Evolutionary conservation across 768 basidiomycete species (phyloP), one percentile per base, ranked within the genome.

Genomic region (Roridomyces roridus): DNA sequence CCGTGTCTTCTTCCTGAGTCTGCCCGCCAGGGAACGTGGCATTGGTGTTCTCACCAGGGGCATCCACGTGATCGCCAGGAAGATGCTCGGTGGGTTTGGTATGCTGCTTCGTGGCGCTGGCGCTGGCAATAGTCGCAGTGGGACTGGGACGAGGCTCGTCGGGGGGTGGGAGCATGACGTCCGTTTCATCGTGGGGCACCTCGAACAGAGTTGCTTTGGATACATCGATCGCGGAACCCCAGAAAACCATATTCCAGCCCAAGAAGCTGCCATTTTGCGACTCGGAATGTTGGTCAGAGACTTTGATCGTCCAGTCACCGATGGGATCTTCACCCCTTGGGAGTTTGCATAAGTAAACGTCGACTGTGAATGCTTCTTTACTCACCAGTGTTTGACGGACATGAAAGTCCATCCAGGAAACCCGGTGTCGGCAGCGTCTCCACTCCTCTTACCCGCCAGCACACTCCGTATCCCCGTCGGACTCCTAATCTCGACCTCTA

Each of bases 351-450:
- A n/a, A 42, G 18, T 44, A 35, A 42, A 10, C 17, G 31, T 14
- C 21, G 34, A 18, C 25, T 39, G 5, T 4, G 18, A 14, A n/a
- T 28, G 17, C 29, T 20, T 11, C 21, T 12, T 46, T 15, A 74
- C 85, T 70, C 55, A 96, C 96, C 97, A 99, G 67, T 99, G 97
- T 73, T 99, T 99, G 52, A 98, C 84, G 28, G 86, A 85, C 95
- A 98, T 98, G 70, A 99, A 99, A n/a, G 83, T 88, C 97, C 97
- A 99, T 0, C 93, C 96, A n/a, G 85, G 85, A 70, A 82, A 96
- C 9, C 97, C 96, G 9, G 78, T 80, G 5, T 66, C 70, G 17
- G 82, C 87, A 34, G 69, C 70, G 68, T 99, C 97, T 12, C 78
- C 77, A 29, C 77, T 66, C 59, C 97, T 84, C 53, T 78, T 80